Conservation (phyloP, 2,329 filamentous ascomycete species). For the Penicillium sp. region DNA sequence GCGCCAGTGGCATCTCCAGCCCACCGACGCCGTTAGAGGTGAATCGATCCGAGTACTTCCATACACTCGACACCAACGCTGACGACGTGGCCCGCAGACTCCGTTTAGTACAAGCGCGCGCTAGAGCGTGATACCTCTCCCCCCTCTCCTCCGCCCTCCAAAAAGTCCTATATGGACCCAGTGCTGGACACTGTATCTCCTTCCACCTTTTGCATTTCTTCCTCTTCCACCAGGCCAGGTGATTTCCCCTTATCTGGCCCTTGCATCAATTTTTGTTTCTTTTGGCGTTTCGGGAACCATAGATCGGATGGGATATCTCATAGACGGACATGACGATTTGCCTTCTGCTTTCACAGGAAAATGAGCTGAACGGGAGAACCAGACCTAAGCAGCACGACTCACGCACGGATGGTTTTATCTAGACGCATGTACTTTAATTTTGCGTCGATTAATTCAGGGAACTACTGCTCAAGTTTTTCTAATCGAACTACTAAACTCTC, state of each 20-base stretch:
- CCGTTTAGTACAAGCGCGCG: constrained; percentile 45
- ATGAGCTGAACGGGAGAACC: constrained; percentile 10
- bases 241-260: background rate
- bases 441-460: background rate
- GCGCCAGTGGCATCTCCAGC: constrained; percentile 35
- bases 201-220: background rate
- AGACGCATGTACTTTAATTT: constrained; percentile 13
- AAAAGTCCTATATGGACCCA: constrained; percentile 7
- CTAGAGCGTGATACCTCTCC: constrained; percentile 30
- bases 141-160: background rate
- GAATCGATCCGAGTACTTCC: constrained; percentile 31
- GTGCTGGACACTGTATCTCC: constrained; percentile 25
- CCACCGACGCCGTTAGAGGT: constrained; percentile 36
- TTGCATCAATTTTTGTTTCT: background rate
- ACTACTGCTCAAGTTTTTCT: background rate
- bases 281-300: constrained; percentile 17
- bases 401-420: constrained; percentile 13
- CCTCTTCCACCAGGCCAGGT: background rate
- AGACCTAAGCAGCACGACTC: constrained; percentile 20
- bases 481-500: background rate
- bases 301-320: constrained; percentile 19
- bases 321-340: constrained; percentile 19
- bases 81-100: constrained; percentile 47
- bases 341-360: constrained; percentile 9
- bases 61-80: constrained; percentile 30